A percentile compares a stretch with the other conserved stretches of the same genome.
Conservation (phyloP, 495 filamentous ascomycete genomes). For the Saxophila tyrrhenica region DNA sequence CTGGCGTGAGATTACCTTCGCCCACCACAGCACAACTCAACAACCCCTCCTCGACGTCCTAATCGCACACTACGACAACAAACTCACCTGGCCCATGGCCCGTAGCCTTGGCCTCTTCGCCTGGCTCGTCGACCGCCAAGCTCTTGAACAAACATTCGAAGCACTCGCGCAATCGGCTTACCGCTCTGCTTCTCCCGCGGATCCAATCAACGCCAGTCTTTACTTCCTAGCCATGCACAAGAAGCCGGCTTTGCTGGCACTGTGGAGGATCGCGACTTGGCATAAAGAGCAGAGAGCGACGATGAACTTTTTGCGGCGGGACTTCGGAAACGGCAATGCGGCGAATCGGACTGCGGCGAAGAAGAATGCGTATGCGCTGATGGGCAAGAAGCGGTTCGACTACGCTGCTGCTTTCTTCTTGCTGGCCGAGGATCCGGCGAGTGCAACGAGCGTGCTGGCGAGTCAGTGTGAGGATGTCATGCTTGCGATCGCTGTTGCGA, state of each 20-base stretch:
- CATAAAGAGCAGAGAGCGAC: conserved; percentile 75
- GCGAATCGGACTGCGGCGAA: conserved; percentile 83
- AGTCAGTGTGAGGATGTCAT: conserved; percentile 79
- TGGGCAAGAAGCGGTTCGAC: conserved; percentile 84
- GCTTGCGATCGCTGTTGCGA: conserved; percentile 79
- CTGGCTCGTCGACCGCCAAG: conserved; percentile 72
- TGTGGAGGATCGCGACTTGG: conserved; percentile 95
- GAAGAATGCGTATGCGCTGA: conserved; percentile 95
- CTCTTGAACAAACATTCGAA: conserved; percentile 60
- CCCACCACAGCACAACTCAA: conserved; percentile 81
- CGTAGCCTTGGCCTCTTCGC: conserved; percentile 64
- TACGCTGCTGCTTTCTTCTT: conserved; percentile 96
- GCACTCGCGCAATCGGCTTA: conserved; percentile 86
- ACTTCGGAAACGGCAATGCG: conserved; percentile 50
- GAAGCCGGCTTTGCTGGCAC: conserved; percentile 79
- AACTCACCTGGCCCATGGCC: conserved; percentile 73
- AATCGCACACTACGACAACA: conserved; percentile 63
- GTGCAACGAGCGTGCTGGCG: conserved; percentile 73
- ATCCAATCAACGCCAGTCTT: conserved; percentile 86
- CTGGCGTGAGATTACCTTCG: conserved; percentile 93
- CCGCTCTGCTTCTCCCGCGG: conserved; percentile 58
- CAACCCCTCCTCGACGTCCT: conserved; percentile 87
- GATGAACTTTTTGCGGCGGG: conserved; percentile 63
- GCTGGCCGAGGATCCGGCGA: conserved; percentile 70
- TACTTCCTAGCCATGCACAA: conserved; percentile 75